These are phyloP conservation scores for Daldinia loculata DNA, from an alignment of 495 filamentous ascomycete species.

Conservation along the genomic window DNA sequence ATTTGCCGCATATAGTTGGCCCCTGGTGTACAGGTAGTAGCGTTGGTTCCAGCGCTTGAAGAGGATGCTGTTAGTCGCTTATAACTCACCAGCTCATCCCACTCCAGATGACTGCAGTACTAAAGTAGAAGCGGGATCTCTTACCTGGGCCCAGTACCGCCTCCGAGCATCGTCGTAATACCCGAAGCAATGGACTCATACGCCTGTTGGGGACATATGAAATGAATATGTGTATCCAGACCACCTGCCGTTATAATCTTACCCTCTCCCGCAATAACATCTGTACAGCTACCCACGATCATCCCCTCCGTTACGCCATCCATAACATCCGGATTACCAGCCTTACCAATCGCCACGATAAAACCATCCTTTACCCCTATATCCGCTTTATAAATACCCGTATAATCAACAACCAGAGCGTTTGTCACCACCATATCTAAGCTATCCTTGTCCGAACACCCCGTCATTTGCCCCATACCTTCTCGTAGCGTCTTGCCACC, in stretches of 20 bases:
- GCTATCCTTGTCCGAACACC: slow-evolving; percentile 71
- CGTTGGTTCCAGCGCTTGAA: slow-evolving; percentile 85
- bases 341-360: slow-evolving; percentile 93
- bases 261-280: slow-evolving; percentile 94
- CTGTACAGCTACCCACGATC: slow-evolving; percentile 88
- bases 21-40: slow-evolving; percentile 94
- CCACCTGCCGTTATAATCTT: slow-evolving; percentile 94
- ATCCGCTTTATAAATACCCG: slow-evolving; percentile 95
- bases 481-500: slow-evolving; percentile 95
- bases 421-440: slow-evolving; percentile 93
- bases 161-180: slow-evolving; percentile 91
- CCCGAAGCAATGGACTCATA: slow-evolving; percentile 87
- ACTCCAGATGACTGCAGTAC: background rate
- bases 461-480: slow-evolving; percentile 94
- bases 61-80: slow-evolving; percentile 19
- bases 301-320: slow-evolving; percentile 80
- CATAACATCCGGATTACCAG: slow-evolving; percentile 97
- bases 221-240: slow-evolving; percentile 93
- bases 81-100: background rate
- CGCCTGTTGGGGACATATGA: slow-evolving; percentile 96
- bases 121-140: background rate
- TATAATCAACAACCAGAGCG: slow-evolving; percentile 90
- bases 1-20: slow-evolving; percentile 87
- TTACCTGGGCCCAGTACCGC: slow-evolving; percentile 88
- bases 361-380: slow-evolving; percentile 91